Conservation (phyloP, 2,329 filamentous ascomycete species). For the Aspergillus phoenicis region DNA sequence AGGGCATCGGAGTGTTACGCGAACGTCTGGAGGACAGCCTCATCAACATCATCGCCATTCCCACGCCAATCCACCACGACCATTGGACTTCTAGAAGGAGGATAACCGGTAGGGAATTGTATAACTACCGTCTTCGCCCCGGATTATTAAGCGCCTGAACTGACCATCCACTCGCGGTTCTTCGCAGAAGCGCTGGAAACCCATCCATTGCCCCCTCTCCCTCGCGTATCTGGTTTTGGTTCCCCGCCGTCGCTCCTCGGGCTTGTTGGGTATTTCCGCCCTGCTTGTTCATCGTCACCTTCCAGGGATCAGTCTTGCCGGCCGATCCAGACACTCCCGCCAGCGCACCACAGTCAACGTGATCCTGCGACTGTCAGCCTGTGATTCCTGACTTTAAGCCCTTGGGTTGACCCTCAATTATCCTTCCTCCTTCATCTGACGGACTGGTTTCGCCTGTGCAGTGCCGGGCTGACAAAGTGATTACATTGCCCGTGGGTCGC, state of each 20-base stretch:
- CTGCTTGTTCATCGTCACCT: conserved; percentile 16
- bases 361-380: conserved; percentile 20
- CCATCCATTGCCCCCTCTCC: conserved; percentile 5
- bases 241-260: conserved; percentile 24
- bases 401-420: conserved; percentile 25
- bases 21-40: conserved; percentile 3
- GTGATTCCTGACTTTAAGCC: conserved; percentile 20
- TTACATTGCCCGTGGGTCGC: conserved; percentile 18
- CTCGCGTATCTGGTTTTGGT: conserved; percentile 16
- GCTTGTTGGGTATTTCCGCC: conserved; percentile 28
- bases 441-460: conserved; percentile 23
- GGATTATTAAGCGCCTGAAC: conserved; percentile 3
- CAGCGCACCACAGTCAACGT: conserved; percentile 26
- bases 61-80: neutral
- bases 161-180: neutral
- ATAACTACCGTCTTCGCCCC: neutral
- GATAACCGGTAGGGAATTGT: neutral
- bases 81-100: neutral
- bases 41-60: neutral
- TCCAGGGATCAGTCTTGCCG: conserved; percentile 28
- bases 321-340: conserved; percentile 30
- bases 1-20: conserved; percentile 6
- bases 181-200: conserved; percentile 16
- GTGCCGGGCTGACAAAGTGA: conserved; percentile 20
- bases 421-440: conserved; percentile 22